phyloP scores from a whole-genome alignment of 1,284 basidiomycete genomes.

The Bondarzewia mesenterica region DNA sequence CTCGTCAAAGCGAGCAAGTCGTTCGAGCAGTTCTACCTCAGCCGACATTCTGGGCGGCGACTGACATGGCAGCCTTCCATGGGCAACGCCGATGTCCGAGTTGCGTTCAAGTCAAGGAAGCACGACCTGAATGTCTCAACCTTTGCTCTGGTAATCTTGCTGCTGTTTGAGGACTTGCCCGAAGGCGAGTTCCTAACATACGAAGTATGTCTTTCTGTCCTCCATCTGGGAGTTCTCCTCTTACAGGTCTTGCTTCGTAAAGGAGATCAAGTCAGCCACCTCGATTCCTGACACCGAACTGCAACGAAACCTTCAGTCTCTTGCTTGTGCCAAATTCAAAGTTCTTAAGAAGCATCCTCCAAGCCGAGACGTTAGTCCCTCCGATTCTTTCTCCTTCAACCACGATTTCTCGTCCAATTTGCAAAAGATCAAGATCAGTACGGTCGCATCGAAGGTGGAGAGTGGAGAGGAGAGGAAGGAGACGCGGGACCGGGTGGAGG shows the following conservation, averaged over 20 bases:
- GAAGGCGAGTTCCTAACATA: constrained; percentile 71
- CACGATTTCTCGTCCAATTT: constrained; percentile 70
- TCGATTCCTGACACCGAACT: constrained; percentile 74
- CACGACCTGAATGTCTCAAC: constrained; percentile 96
- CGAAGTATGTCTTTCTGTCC: constrained; percentile 35
- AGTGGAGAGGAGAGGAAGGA: constrained; percentile 83
- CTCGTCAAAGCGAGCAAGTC: constrained; percentile 62
- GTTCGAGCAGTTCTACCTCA: constrained; percentile 89
- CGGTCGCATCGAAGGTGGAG: constrained; percentile 83
- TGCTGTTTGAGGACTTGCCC: constrained; percentile 75
- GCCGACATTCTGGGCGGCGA: constrained; percentile 82
- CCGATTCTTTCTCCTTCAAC: constrained; percentile 91
- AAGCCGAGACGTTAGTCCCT: constrained; percentile 69
- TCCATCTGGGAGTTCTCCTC: constrained; percentile 6
- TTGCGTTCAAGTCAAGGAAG: constrained; percentile 70
- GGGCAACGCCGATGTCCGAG: constrained; percentile 87
- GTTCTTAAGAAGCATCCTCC: constrained; percentile 89
- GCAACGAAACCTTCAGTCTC: constrained; percentile 87
- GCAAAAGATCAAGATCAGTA: constrained; percentile 92
- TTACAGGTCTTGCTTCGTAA: constrained; percentile 4
- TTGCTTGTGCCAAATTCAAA: constrained; percentile 97
- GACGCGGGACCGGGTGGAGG: constrained; percentile 86
- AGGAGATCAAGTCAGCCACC: constrained; percentile 71
- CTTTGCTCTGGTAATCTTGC: constrained; percentile 80
- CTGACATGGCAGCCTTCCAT: constrained; percentile 93